Conservation (phyloP, 192 early-diverging fungal species). For the Gryganskiella cystojenkinii region DNA sequence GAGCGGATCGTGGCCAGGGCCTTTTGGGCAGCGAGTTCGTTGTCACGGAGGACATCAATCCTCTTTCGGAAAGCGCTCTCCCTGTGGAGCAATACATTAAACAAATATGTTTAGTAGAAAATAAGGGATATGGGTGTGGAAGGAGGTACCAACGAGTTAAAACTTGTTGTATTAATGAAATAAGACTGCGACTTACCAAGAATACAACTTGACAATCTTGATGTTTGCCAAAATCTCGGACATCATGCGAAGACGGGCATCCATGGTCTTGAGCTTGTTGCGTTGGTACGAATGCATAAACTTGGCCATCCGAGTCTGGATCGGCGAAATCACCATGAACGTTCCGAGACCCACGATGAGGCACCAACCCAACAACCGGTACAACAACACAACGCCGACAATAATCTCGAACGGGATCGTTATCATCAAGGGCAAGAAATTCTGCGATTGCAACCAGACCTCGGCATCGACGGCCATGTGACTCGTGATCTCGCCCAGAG, state of each 20-base stretch:
- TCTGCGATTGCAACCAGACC: slow-evolving; percentile 56
- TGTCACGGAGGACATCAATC: slow-evolving; percentile 17
- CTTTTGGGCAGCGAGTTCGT: slow-evolving; percentile 23
- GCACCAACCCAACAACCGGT: slow-evolving; percentile 37
- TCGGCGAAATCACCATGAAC: slow-evolving; percentile 12
- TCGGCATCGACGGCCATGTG: slow-evolving; percentile 76
- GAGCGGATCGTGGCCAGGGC: slow-evolving; percentile 14
- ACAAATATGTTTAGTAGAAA: no score
- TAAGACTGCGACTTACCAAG: slow-evolving; percentile 22
- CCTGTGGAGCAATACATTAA: slow-evolving; percentile 13
- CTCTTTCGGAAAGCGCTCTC: slow-evolving; percentile 23
- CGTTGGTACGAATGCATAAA: slow-evolving; percentile 7
- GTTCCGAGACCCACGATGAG: slow-evolving; percentile 29
- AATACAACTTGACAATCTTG: slow-evolving; percentile 42
- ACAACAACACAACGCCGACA: slow-evolving; percentile 14
- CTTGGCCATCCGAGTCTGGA: slow-evolving; percentile 16
- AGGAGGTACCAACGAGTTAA: no score
- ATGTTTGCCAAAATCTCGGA: slow-evolving; percentile 38
- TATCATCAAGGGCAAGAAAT: slow-evolving; percentile 29
- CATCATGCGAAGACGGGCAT: slow-evolving; percentile 34
- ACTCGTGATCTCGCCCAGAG: slow-evolving; percentile 54
- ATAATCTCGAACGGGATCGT: slow-evolving; percentile 56
- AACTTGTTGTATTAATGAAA: no score
- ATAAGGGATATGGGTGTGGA: no score
- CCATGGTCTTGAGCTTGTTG: slow-evolving; percentile 26